Base-by-base conservation (phyloP, 225 moss, liverwort and hornwort species). In the Asterella californica region DNA sequence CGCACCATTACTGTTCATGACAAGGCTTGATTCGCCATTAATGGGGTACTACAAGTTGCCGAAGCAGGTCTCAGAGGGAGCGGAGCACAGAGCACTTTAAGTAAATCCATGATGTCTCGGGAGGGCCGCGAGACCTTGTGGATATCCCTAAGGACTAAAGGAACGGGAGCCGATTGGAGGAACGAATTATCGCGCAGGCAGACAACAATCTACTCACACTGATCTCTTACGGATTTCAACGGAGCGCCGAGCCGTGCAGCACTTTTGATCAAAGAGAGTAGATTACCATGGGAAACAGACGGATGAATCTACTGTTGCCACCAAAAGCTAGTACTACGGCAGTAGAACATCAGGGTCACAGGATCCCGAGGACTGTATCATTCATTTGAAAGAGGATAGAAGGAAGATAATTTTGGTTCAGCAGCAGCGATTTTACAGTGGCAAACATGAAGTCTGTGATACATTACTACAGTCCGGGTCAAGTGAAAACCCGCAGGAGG, bases 401-500 rank as follows among this genome's bases (percentile, higher is more conserved):
- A 36, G 64, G 34, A 36, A 14, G 76, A n/a, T 25, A 80, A 21
- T 57, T 74, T 61, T 79, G 72, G 42, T 82, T 52, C 50, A 62
- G 66, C 53, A 70, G 37, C 5, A 30, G 37, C 27, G 38, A 76
- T 76, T 42, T 59, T 47, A 32, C 27, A 66, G 32, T 38, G 72
- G 46, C 37, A 64, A 65, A 64, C 54, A 45, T 49, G 59, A 54
- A 68, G 42, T 30, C n/a, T 48, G 17, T 47, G 32, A 37, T 24
- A 55, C 29, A 34, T 76, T 78, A 78, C 64, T 37, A 68, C 79
- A 70, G 66, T 79, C 61, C 2, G 72, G 70, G 77, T 81, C 42
- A 42, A 42, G 42, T 36, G 65, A n/a, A 78, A 78, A 57, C 78
- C 75, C 75, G 60, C 49, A 33, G 21, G 78, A 50, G 42, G 17